phyloP scores from a whole-genome alignment of 2,329 filamentous ascomycete species.

The Fusarium mundagurra region DNA sequence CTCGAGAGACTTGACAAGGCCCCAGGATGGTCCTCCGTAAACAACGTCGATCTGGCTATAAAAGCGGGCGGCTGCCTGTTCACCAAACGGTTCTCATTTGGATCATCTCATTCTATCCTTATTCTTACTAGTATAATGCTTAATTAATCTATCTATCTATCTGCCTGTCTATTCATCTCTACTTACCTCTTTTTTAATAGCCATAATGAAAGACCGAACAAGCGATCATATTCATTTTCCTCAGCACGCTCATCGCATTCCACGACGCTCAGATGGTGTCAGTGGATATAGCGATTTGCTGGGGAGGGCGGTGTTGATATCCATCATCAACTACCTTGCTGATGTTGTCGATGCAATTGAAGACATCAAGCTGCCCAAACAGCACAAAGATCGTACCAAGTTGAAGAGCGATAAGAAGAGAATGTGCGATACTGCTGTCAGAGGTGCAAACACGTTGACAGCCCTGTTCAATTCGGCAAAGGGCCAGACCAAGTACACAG shows the following conservation, averaged over 20 bases:
- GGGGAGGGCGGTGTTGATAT: constrained; percentile 31
- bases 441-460: constrained; percentile 26
- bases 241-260: constrained; percentile 26
- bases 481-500: constrained; percentile 27
- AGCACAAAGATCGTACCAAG: constrained; percentile 21
- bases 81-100: not conserved
- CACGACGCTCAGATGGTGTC: constrained; percentile 17
- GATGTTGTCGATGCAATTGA: constrained; percentile 30
- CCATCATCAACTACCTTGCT: constrained; percentile 32
- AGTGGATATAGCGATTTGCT: constrained; percentile 24
- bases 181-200: constrained; percentile 5
- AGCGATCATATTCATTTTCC: constrained; percentile 33
- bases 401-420: constrained; percentile 24
- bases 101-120: not conserved
- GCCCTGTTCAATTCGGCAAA: constrained; percentile 29
- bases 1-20: constrained; percentile 3
- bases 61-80: not conserved
- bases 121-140: constrained; percentile 10
- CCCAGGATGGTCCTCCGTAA: not conserved
- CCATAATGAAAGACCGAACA: constrained; percentile 27
- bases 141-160: not conserved
- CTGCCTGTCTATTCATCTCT: not conserved
- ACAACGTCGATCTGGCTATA: constrained; percentile 7
- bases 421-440: constrained; percentile 24
- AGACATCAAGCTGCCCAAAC: constrained; percentile 24